These are phyloP conservation scores for Penicillium steckii DNA, from an alignment of 495 filamentous ascomycete species.

Conservation along the genomic window DNA sequence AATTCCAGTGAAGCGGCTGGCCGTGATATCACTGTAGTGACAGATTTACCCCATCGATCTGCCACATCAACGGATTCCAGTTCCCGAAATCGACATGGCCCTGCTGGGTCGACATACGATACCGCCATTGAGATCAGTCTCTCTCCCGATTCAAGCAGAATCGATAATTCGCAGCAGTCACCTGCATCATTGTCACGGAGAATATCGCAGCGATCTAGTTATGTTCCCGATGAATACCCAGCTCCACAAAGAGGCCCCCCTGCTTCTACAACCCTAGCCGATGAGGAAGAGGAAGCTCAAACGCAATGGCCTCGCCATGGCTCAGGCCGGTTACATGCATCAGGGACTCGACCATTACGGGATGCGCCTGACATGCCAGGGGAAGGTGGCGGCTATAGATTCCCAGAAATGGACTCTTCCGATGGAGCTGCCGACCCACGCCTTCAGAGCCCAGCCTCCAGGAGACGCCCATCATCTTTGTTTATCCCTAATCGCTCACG, in stretches of 20 bases:
- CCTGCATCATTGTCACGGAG: background rate
- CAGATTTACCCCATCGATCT: slow-evolving; percentile 20
- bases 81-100: background rate
- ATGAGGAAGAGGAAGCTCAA: background rate
- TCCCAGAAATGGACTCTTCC: background rate
- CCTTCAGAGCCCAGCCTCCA: background rate
- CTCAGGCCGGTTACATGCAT: background rate
- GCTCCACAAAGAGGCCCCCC: background rate
- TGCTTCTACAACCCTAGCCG: background rate
- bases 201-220: background rate
- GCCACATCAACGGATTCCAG: background rate
- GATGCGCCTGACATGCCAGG: background rate
- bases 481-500: background rate
- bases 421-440: background rate
- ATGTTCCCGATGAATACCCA: background rate
- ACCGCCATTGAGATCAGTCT: slow-evolving; percentile 39
- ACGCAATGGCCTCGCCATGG: background rate
- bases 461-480: background rate
- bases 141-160: slow-evolving; percentile 13
- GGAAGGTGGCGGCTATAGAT: background rate
- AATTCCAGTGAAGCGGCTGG: slow-evolving; percentile 19
- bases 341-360: background rate
- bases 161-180: background rate
- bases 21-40: background rate
- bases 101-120: slow-evolving; percentile 31